phyloP scores from a whole-genome alignment of 345 rosid species.

The Eucalyptus caleyi region DNA sequence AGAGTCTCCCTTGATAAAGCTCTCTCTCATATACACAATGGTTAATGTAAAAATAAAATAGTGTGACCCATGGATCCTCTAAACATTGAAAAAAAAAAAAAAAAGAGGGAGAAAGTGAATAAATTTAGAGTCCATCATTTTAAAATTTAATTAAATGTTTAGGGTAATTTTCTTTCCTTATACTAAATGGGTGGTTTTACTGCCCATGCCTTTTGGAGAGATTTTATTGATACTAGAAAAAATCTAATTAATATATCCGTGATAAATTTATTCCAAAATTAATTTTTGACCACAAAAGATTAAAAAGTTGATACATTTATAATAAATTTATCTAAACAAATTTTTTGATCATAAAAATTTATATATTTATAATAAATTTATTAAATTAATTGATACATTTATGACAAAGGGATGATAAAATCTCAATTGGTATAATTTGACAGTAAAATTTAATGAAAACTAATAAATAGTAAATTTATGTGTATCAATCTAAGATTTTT shows the following conservation, averaged over 20 bases:
- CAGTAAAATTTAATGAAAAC: rapidly evolving
- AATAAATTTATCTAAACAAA: rapidly evolving
- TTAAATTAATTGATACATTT: rapidly evolving
- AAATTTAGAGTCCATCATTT: neutral
- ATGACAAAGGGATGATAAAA: rapidly evolving
- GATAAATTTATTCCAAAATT: too few relatives aligned
- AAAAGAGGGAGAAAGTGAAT: neutral
- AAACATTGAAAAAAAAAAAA: neutral
- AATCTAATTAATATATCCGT: rapidly evolving
- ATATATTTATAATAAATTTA: too few relatives aligned
- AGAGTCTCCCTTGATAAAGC: neutral
- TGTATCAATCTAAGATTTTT: rapidly evolving
- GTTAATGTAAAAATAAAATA: neutral
- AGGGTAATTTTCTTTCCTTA: neutral
- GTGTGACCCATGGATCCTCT: neutral
- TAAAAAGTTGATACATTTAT: rapidly evolving
- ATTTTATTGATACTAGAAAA: too few relatives aligned
- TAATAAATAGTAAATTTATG: rapidly evolving
- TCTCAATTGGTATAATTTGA: rapidly evolving
- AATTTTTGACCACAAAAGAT: too few relatives aligned
- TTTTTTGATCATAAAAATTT: too few relatives aligned
- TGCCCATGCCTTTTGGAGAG: neutral
- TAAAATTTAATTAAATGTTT: neutral
- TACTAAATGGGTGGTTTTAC: neutral
- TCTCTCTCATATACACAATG: neutral